Conservation (phyloP, 108 stramenopile species). For the Skeletonema grethae region DNA sequence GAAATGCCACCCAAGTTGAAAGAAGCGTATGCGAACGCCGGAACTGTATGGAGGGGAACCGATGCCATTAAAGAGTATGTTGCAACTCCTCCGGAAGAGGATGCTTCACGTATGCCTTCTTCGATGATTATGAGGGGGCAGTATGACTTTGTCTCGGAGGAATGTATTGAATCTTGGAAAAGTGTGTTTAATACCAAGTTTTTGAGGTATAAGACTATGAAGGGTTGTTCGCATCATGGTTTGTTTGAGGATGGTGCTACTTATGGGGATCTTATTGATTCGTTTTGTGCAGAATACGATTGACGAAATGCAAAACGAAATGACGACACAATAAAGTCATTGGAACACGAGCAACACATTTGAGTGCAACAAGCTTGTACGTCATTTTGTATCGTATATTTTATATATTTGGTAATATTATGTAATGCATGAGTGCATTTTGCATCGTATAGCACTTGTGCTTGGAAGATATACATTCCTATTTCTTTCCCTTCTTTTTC, state of each 20-base stretch:
- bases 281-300: slow-evolving; percentile 36
- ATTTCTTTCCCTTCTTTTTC: slow-evolving; percentile 24
- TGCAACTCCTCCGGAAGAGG: slow-evolving; percentile 32
- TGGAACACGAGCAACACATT: too few relatives aligned
- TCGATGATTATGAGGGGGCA: slow-evolving; percentile 48
- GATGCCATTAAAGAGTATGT: slow-evolving; percentile 59
- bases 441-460: neutral
- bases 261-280: slow-evolving; percentile 35
- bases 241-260: slow-evolving; percentile 49
- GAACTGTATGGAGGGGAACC: slow-evolving; percentile 59
- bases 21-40: slow-evolving; percentile 62
- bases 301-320: neutral
- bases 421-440: neutral
- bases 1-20: slow-evolving; percentile 51
- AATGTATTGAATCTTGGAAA: slow-evolving; percentile 57
- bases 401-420: neutral
- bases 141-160: slow-evolving; percentile 62
- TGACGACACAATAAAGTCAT: too few relatives aligned
- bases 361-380: too few relatives aligned
- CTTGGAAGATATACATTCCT: neutral
- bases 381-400: neutral
- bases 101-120: slow-evolving; percentile 33
- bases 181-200: slow-evolving; percentile 40
- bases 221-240: slow-evolving; percentile 64
- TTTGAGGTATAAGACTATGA: slow-evolving; percentile 32